Evolutionary conservation across 495 filamentous ascomycete species (phyloP).

Genomic region (Saxophila tyrrhenica): DNA sequence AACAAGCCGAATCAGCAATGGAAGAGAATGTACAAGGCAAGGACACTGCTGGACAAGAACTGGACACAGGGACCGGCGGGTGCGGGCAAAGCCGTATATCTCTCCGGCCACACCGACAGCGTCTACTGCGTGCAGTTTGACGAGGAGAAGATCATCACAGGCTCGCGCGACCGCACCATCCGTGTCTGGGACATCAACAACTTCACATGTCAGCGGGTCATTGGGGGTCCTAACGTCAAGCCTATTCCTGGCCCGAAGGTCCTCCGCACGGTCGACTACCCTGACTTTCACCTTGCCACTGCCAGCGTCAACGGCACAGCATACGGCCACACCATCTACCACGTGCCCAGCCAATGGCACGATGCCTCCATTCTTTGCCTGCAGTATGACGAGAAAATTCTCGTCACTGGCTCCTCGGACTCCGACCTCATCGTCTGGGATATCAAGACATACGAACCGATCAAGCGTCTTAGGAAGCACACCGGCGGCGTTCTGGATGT

Average conservation of each 20-base stretch:
- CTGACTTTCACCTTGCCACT: slow-evolving; percentile 26
- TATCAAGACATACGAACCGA: slow-evolving; percentile 61
- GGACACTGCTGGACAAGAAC: slow-evolving; percentile 58
- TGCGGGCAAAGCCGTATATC: slow-evolving; percentile 62
- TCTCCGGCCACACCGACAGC: slow-evolving; percentile 85
- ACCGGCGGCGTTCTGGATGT: slow-evolving; percentile 83
- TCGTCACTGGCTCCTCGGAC: slow-evolving; percentile 92
- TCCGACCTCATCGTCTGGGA: slow-evolving; percentile 86
- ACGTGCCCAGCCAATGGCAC: slow-evolving; percentile 44
- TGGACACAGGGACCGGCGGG: slow-evolving; percentile 57
- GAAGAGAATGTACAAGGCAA: slow-evolving; percentile 73
- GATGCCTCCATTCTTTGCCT: slow-evolving; percentile 87
- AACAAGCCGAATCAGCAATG: slow-evolving; percentile 52
- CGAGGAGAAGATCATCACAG: slow-evolving; percentile 93
- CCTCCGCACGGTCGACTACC: slow-evolving; percentile 21
- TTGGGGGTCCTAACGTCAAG: slow-evolving; percentile 41
- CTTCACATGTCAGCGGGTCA: slow-evolving; percentile 67
- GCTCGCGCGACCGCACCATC: slow-evolving; percentile 88
- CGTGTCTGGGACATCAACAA: slow-evolving; percentile 89
- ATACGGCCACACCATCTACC: slow-evolving; percentile 29
- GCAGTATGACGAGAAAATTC: slow-evolving; percentile 81
- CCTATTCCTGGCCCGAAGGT: slow-evolving; percentile 17
- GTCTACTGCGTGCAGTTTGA: slow-evolving; percentile 98
- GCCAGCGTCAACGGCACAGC: slow-evolving; percentile 38
- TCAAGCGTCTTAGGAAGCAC: slow-evolving; percentile 65